Base-by-base conservation (phyloP, 208 protist genomes). In the Leishmania martiniquensis region DNA sequence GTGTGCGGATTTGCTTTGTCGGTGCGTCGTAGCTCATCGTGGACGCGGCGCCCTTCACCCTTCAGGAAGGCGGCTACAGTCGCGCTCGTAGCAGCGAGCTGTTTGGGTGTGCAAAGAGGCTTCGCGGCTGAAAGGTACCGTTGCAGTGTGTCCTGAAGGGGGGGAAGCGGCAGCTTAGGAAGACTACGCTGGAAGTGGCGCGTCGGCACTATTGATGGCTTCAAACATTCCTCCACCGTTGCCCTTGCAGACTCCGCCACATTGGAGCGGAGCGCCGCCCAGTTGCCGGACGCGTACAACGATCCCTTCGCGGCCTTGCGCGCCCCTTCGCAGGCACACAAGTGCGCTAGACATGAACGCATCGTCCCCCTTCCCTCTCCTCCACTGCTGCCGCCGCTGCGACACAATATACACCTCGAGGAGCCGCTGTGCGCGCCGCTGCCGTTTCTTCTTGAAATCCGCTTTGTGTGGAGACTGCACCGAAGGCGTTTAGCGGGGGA, bases 1-100 rank as follows among this genome's bases (percentile, higher is more conserved):
- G 93, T 97, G 86, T 97, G 92, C 42, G 85, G 85, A 66, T 98
- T 98, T 6, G 87, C 92, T 63, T 87, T 87, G 82, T 97, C 87
- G 1, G 87, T 97, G 52, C 84, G 82, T 17, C 88, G 77, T 29
- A 98, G 85, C 76, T 95, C 88, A 7, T 93, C 86, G 15, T 98
- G 93, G 25, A 96, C 69, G 4, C 49, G 59, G 2, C 47, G 65
- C n/a, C 93, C 93, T 45, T 92, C 88, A 29, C 83, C 62, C 4
- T 75, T 37, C 44, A 86, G 69, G 83, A 98, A 98, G 13, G 71
- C 72, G 44, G 82, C 72, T 47, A 93, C 82, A 34, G 91, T 70
- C 63, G 78, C 84, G 13, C 49, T 44, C 6, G 88, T 89, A 22
- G 73, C 32, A 2, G 76, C 81, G 47, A 89, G 87, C 49, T 94